Conservation (phyloP, 352 stramenopile genomes). For the Ophiocytium majus region DNA sequence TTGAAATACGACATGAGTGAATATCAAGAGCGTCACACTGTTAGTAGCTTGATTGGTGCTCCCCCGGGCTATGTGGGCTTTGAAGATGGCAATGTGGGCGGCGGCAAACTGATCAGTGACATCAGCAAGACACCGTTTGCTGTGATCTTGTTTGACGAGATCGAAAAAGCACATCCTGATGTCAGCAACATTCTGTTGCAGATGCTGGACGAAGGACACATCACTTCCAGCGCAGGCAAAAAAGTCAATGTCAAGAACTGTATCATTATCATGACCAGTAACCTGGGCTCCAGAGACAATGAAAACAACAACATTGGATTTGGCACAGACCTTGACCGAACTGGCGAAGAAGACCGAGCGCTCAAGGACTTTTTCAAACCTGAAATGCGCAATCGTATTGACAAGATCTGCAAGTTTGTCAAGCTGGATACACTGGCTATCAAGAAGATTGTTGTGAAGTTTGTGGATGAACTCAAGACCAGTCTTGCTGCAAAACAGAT, state of each 20-base stretch:
- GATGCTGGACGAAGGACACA: conserved; percentile 78
- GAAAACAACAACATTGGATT: too few relatives aligned
- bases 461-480: too few relatives aligned
- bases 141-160: conserved; percentile 88
- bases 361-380: too few relatives aligned
- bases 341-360: too few relatives aligned
- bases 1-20: conserved; percentile 93
- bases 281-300: too few relatives aligned
- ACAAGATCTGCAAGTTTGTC: too few relatives aligned
- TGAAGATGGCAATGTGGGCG: too few relatives aligned
- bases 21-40: conserved; percentile 90
- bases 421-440: too few relatives aligned
- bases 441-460: too few relatives aligned
- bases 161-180: conserved; percentile 90
- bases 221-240: conserved; percentile 73
- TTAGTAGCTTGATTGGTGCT: conserved; percentile 60
- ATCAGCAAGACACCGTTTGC: conserved; percentile 79
- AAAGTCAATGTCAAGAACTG: conserved; percentile 3
- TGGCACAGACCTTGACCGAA: too few relatives aligned
- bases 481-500: too few relatives aligned
- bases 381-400: too few relatives aligned
- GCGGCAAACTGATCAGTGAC: conserved; percentile 67
- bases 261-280: conserved; percentile 18
- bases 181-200: conserved; percentile 92
- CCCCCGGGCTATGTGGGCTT: conserved; percentile 60